Conservation (phyloP, 257 asterid species). For the Voacanga thouarsii region DNA sequence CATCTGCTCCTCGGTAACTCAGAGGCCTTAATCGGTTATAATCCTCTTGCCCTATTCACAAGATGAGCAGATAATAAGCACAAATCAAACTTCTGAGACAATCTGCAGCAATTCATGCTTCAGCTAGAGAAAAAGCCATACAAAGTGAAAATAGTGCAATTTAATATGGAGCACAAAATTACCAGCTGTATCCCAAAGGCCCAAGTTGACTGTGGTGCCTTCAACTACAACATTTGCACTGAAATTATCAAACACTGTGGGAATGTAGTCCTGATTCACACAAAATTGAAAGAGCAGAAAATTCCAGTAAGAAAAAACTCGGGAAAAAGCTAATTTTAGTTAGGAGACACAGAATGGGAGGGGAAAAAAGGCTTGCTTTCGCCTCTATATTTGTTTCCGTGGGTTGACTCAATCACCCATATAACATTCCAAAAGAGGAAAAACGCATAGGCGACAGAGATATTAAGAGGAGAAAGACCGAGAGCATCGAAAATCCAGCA, state of each 20-base stretch:
- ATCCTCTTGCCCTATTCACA: conserved; percentile 82
- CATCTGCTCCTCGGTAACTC: conserved; percentile 97
- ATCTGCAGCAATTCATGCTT: neutral
- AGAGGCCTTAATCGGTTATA: conserved; percentile 91
- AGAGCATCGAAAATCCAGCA: conserved; percentile 7
- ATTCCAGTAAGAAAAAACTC: neutral
- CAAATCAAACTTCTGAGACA: conserved; percentile 12
- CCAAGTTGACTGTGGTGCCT: conserved; percentile 85
- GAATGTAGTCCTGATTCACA: conserved; percentile 70
- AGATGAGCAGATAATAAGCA: conserved; percentile 18
- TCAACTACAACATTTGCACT: conserved; percentile 98
- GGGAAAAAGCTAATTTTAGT: neutral
- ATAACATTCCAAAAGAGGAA: conserved; percentile 11
- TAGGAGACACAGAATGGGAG: neutral
- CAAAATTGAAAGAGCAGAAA: conserved; percentile 7
- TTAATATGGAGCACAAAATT: conserved; percentile 13
- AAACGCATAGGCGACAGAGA: conserved; percentile 8
- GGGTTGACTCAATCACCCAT: conserved; percentile 11
- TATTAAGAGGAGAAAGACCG: neutral
- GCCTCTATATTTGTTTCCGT: neutral
- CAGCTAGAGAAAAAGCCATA: neutral
- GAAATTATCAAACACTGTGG: conserved; percentile 91
- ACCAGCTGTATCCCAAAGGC: conserved; percentile 99
- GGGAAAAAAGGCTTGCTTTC: neutral
- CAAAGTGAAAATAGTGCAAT: neutral